Evolutionary conservation across 164 flowering plant species (phyloP).

Genomic region (Umbellularia californica): DNA sequence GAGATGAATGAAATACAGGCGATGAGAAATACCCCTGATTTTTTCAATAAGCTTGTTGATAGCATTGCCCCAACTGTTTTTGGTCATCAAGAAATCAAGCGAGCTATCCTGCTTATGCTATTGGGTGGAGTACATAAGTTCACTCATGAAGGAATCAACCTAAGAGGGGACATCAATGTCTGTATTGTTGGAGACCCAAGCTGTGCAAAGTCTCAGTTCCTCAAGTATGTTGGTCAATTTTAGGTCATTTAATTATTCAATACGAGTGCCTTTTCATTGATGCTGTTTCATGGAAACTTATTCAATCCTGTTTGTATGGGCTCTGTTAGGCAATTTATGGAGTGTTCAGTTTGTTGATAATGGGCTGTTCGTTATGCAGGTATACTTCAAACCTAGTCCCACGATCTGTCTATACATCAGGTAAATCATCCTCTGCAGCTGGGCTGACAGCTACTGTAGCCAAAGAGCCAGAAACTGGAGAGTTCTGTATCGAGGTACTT

Average conservation of each 20-base stretch:
- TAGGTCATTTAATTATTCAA: not conserved
- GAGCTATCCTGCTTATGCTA: conserved; percentile 93
- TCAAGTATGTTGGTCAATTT: conserved; percentile 63
- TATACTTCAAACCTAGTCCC: conserved; percentile 80
- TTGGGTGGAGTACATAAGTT: conserved; percentile 91
- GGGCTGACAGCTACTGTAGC: conserved; percentile 99
- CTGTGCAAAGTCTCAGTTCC: conserved; percentile 98
- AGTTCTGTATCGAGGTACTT: conserved; percentile 94
- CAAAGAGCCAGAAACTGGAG: conserved; percentile 99
- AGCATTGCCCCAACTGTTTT: conserved; percentile 90
- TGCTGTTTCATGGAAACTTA: not conserved
- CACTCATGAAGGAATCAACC: conserved; percentile 95
- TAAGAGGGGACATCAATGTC: conserved; percentile 96
- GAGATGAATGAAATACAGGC: conserved; percentile 69
- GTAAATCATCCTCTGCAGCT: conserved; percentile 97
- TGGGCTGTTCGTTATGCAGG: conserved; percentile 29
- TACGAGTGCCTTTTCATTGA: not conserved
- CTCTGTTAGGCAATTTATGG: not conserved
- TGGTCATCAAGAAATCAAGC: conserved; percentile 96
- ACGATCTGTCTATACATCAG: conserved; percentile 96
- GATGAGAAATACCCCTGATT: conserved; percentile 90
- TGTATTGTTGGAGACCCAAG: conserved; percentile 99
- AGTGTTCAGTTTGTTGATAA: not conserved
- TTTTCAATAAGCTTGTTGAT: conserved; percentile 85
- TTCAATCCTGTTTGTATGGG: not conserved